Evolutionary conservation across 2,329 filamentous ascomycete species (phyloP), one percentile per base, ranked within the genome.

Genomic region (Phaeosphaeriaceae sp.): DNA sequence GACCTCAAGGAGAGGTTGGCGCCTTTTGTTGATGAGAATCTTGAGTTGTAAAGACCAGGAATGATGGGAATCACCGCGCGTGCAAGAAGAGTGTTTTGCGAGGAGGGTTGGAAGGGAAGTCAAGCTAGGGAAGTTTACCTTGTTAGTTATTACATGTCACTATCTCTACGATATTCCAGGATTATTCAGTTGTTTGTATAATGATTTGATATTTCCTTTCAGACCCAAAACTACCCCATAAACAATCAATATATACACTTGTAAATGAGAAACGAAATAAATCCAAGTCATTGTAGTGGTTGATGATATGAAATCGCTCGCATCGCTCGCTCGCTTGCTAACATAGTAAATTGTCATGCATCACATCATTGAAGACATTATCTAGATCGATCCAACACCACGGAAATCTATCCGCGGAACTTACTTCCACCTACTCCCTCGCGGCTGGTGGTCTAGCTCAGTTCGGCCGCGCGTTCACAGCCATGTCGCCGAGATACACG

Each of bases 1-100:
- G 88, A 89, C 27, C 79, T 90, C 52, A 86, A 85, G 76, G 83
- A 84, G 68, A 80, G 86, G 45, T 67, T 78, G 31, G 65, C 70
- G 51, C 74, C 75, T 21, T 70, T 70, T 48, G 65, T 75, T 15
- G 70, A 69, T 76, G 73, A 48, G 41, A n/a, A 48, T 15, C n/a
- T 46, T 10, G 24, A 41, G 31, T 33, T 7, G 17, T 53, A 40
- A 40, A 17, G 41, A 46, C 15, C 2, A 7, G 25, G 19, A 17
- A 24, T 48, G 42, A 2, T 41, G 13, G 10, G 19, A 15, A n/a
- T n/a, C n/a, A n/a, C n/a, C 17, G n/a, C 6, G 42, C 9, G 13
- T 33, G 11, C n/a, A n/a, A n/a, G n/a, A n/a, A n/a, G n/a, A n/a
- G n/a, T n/a, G 25, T 6, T 22, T 40, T 27, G 46, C 11, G 22